Evolutionary conservation across 805 yeast species (phyloP).

Genomic region (Pichia cephalocereana): DNA sequence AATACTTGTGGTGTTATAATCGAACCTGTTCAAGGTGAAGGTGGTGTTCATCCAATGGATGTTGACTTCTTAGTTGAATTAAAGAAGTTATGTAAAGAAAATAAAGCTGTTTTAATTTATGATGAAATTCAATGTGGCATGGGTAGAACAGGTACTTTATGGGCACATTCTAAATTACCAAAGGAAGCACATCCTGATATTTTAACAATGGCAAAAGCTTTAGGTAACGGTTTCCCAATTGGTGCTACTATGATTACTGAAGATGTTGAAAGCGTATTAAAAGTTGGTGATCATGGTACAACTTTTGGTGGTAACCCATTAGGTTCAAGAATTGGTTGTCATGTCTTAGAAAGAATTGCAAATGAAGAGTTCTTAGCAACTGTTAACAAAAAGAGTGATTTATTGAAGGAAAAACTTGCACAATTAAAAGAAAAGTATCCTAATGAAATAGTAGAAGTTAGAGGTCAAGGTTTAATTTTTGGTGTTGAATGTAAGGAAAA

Average conservation of each 20-base stretch:
- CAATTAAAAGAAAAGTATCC: constrained; percentile 49
- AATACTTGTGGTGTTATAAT: constrained; percentile 86
- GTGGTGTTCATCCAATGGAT: constrained; percentile 73
- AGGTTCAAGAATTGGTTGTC: constrained; percentile 71
- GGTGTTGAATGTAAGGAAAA: constrained; percentile 71
- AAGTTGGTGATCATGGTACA: constrained; percentile 96
- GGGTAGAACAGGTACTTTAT: constrained; percentile 83
- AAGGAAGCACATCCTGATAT: constrained; percentile 88
- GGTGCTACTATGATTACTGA: constrained; percentile 89
- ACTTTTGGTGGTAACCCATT: constrained; percentile 97
- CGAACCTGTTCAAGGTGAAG: constrained; percentile 98
- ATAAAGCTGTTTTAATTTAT: constrained; percentile 70
- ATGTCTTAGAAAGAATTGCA: constrained; percentile 64
- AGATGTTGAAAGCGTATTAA: constrained; percentile 57
- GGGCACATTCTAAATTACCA: constrained; percentile 83
- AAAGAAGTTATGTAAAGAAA: constrained; percentile 55
- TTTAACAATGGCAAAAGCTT: constrained; percentile 87
- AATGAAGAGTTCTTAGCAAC: constrained; percentile 46
- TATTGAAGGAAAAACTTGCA: constrained; percentile 42
- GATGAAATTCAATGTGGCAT: constrained; percentile 98
- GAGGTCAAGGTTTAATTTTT: constrained; percentile 83
- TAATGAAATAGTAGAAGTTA: constrained; percentile 52
- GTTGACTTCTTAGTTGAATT: constrained; percentile 56
- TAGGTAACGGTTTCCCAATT: constrained; percentile 95
- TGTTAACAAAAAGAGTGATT: constrained; percentile 53